Conservation (phyloP, 2,329 filamentous ascomycete genomes). For the Blastomyces emzantsi region DNA sequence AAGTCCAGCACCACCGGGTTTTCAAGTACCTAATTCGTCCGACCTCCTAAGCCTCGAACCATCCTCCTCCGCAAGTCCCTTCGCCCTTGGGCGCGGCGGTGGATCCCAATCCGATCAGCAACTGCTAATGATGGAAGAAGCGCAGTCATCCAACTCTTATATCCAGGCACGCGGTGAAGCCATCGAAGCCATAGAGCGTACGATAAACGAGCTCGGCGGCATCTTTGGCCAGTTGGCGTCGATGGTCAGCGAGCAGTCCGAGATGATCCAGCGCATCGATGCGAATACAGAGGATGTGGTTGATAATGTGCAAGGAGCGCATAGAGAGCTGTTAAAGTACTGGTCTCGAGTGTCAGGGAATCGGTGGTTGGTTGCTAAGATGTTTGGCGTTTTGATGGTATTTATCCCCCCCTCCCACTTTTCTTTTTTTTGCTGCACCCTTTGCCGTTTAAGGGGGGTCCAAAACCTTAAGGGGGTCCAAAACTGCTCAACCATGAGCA, state of each 20-base stretch:
- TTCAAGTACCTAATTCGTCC: conserved; percentile 38
- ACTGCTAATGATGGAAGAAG: conserved; percentile 87
- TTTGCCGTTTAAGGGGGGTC: not conserved
- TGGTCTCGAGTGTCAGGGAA: conserved; percentile 93
- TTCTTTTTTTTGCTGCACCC: conserved; percentile 8
- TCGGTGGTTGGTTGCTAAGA: conserved; percentile 83
- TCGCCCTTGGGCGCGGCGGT: conserved; percentile 24
- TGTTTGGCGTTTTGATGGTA: conserved; percentile 73
- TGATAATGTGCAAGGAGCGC: conserved; percentile 95
- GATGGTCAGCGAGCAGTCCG: conserved; percentile 95
- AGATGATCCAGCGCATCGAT: conserved; percentile 96
- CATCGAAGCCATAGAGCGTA: conserved; percentile 93
- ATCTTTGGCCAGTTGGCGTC: conserved; percentile 92
- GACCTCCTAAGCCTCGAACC: conserved; percentile 81
- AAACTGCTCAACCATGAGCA: not conserved
- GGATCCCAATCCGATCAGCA: conserved; percentile 68
- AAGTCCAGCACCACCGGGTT: conserved; percentile 49
- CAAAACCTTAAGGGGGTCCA: too few relatives aligned
- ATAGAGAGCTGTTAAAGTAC: conserved; percentile 92
- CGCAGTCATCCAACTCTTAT: conserved; percentile 74
- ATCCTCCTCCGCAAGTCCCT: conserved; percentile 38
- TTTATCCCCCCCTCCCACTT: not conserved
- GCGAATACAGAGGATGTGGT: conserved; percentile 97
- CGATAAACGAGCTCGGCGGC: conserved; percentile 80
- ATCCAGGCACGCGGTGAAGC: conserved; percentile 91